Evolutionary conservation across 345 rosid genomes (phyloP), one percentile per base, ranked within the genome.

Genomic region (Citrus reticulata): DNA sequence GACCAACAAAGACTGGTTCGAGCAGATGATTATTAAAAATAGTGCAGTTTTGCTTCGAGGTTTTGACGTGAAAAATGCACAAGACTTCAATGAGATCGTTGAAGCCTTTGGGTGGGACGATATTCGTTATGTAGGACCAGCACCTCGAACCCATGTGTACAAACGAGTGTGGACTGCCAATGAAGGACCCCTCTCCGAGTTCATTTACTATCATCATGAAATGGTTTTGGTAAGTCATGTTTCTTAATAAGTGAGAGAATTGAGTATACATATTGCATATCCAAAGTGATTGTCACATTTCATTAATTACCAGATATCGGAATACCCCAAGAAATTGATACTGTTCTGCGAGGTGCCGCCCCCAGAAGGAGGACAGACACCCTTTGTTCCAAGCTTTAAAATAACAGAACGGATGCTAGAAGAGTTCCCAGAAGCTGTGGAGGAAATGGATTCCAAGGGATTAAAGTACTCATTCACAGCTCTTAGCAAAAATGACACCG

Each of bases 121-220:
- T 62, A 84, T 87, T 11, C 86, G 89, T 16, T 91, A 91, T 60
- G 79, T 90, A 1, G 92, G 92, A 0, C 92, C 95, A 0, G 95
- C 90, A 0, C 88, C 89, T 0, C 65, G 93, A 57, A 88, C 92
- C n/a, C 86, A 91, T 32, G 68, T 90, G 9, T 75, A 90, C 64
- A 90, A 90, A 71, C 84, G 92, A 42, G 85, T 91, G 7, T 91
- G 91, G 90, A 91, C 92, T 2, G 95, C 95, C 40, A 90, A 88
- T 58, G 95, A 91, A 82, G 95, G 95, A 9, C 95, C 93, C 5
- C 81, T 90, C 22, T 91, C 91, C 16, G 95, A 90, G 73, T 88
- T 90, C 87, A 83, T 90, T 2, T 87, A 83, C 85, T 91, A 86
- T 85, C 95, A 91, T 76, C 92, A 91, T 72, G 95, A 91, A 75